Conservation (phyloP, 2,329 filamentous ascomycete species). For the Colletotrichum tropicale region DNA sequence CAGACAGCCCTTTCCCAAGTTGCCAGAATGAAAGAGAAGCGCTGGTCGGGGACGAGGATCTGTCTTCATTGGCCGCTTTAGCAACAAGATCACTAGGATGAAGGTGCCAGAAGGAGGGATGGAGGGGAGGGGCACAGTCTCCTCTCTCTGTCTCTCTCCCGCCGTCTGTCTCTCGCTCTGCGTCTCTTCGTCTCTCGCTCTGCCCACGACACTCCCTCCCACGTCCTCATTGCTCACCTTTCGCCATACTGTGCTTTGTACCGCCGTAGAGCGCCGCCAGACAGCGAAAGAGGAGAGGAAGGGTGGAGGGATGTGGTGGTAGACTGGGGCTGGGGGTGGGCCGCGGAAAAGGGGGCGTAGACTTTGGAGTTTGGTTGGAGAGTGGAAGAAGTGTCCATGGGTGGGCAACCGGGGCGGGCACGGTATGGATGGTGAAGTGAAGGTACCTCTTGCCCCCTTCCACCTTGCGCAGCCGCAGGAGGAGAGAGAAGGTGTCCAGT, state of each 20-base stretch:
- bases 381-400: neutral
- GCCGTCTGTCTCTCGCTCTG: neutral
- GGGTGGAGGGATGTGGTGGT: conserved; percentile 1
- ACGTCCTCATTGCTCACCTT: neutral
- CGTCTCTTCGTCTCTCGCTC: neutral
- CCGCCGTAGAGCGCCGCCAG: neutral
- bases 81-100: conserved; percentile 9
- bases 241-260: neutral
- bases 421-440: neutral
- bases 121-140: conserved; percentile 9
- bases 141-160: neutral
- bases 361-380: neutral
- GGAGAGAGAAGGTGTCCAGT: neutral
- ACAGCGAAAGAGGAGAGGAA: conserved; percentile 6
- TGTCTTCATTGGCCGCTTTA: conserved; percentile 8
- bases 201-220: neutral
- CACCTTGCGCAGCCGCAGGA: neutral
- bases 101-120: conserved; percentile 14
- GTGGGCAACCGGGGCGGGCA: neutral
- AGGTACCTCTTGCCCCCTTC: neutral
- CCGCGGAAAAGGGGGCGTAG: neutral
- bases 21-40: conserved; percentile 6
- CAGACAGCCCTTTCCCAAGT: conserved; percentile 15
- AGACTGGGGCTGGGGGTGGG: neutral
- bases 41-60: conserved; percentile 17